Percentiles rank a stretch among this genome's conserved stretches.
Evolutionary conservation across 805 yeast species (phyloP).

Genomic region (Deakozyma indianensis): DNA sequence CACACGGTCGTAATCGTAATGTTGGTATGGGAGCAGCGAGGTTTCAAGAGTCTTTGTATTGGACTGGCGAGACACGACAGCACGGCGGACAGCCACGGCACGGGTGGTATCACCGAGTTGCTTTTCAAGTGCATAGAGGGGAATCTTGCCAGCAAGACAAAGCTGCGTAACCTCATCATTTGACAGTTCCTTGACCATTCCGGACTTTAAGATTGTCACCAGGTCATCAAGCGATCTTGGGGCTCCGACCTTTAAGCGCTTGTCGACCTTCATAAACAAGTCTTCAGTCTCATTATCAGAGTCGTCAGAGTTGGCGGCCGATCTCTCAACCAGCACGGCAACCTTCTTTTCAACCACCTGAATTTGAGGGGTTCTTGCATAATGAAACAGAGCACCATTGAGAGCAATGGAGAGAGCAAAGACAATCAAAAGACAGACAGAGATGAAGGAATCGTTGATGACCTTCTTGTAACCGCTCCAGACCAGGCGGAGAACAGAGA

Average conservation of each 20-base stretch:
- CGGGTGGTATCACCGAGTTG: slow-evolving; percentile 78
- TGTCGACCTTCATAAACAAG: slow-evolving; percentile 13
- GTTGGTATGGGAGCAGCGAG: slow-evolving; percentile 58
- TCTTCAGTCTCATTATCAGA: slow-evolving; percentile 25
- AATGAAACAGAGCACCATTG: slow-evolving; percentile 75
- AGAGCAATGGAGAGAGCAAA: slow-evolving; percentile 64
- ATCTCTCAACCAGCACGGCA: slow-evolving; percentile 16
- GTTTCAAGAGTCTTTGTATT: slow-evolving; percentile 67
- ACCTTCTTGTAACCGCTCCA: slow-evolving; percentile 48
- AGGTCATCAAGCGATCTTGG: slow-evolving; percentile 41
- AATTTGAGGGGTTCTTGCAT: slow-evolving; percentile 32
- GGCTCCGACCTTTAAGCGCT: slow-evolving; percentile 4
- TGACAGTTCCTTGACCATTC: slow-evolving; percentile 48
- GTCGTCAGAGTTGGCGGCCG: slow-evolving; percentile 10
- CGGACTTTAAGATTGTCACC: slow-evolving; percentile 47
- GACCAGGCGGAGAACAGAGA: slow-evolving; percentile 27
- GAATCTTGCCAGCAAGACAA: slow-evolving; percentile 64
- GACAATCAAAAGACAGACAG: slow-evolving; percentile 60
- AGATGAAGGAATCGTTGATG: slow-evolving; percentile 65
- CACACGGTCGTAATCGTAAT: slow-evolving; percentile 89
- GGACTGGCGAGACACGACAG: slow-evolving; percentile 74
- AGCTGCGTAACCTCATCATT: slow-evolving; percentile 64
- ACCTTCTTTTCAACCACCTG: slow-evolving; percentile 20
- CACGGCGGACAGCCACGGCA: slow-evolving; percentile 88
- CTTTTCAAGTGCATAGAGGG: slow-evolving; percentile 88